phyloP scores from a whole-genome alignment of 345 rosid species.

The Brassica carinata region DNA sequence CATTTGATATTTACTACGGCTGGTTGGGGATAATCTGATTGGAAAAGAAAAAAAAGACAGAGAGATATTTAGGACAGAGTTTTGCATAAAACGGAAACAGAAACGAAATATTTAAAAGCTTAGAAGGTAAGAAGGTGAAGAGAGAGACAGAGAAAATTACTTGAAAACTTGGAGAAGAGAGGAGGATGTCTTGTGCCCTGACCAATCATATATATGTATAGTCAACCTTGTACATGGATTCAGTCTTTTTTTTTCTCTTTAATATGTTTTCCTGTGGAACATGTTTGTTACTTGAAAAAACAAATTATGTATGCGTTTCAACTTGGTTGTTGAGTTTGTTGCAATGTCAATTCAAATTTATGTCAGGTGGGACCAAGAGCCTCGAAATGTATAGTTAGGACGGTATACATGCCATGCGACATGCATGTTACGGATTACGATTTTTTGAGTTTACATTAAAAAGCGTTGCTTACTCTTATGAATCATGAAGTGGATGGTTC shows the following conservation, averaged over 20 bases:
- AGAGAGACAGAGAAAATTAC: not conserved
- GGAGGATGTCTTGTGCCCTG: not conserved
- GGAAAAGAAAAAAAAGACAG: not conserved
- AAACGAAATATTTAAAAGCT: not conserved
- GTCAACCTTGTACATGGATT: not conserved
- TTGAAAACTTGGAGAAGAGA: not conserved
- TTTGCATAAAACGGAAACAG: too few relatives aligned
- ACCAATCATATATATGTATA: not conserved
- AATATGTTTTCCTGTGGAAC: too few relatives aligned
- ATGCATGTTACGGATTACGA: too few relatives aligned
- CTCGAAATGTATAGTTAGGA: not conserved
- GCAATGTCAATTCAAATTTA: conserved; percentile 11
- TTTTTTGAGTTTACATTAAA: too few relatives aligned
- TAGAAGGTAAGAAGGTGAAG: not conserved
- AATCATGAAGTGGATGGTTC: too few relatives aligned
- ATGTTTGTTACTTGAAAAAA: too few relatives aligned
- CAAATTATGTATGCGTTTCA: not conserved
- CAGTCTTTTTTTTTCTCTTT: too few relatives aligned
- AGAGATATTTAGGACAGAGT: too few relatives aligned
- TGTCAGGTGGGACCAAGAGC: not conserved
- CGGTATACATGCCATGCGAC: too few relatives aligned
- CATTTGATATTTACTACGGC: not conserved
- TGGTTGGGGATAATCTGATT: not conserved
- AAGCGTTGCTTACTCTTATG: too few relatives aligned
- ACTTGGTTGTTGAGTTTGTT: conserved; percentile 8